Conservation (phyloP, 176 grass and related monocot genomes). For the Oryza brachyantha region DNA sequence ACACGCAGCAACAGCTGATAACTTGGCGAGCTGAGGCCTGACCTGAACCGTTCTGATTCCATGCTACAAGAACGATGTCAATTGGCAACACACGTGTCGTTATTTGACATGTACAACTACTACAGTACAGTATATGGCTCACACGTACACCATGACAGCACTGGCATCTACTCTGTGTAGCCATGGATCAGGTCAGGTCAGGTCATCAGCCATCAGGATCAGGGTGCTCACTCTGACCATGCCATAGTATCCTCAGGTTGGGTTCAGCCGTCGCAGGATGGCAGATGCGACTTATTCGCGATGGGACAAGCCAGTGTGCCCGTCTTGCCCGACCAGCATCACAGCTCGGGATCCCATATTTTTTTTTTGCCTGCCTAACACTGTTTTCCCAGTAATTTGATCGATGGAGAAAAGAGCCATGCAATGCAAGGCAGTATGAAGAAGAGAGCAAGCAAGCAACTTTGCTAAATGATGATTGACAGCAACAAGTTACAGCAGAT, state of each 20-base stretch:
- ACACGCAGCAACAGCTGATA: background rate
- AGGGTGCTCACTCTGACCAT: background rate
- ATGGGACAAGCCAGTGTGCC: conserved; percentile 16
- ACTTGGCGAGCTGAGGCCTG: background rate
- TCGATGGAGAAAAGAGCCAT: background rate
- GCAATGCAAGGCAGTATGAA: background rate
- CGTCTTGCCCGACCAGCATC: background rate
- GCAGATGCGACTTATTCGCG: background rate
- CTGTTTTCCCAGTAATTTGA: background rate
- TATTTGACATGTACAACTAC: background rate
- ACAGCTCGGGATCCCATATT: background rate
- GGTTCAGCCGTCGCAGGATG: too few species aligned
- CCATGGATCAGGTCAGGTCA: too few species aligned
- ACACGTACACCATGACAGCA: background rate
- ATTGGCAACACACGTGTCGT: background rate
- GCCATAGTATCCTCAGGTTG: background rate
- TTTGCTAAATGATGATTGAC: background rate
- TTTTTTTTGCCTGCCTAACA: background rate
- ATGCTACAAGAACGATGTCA: background rate
- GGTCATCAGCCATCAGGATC: background rate
- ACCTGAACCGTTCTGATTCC: background rate
- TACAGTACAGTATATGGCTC: background rate
- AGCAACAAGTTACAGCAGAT: conserved; percentile 34
- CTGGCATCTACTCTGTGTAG: background rate
- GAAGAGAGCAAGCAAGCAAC: conserved; percentile 9